A percentile compares a stretch with the other conserved stretches of the same genome.
phyloP scores from a whole-genome alignment of 1,284 basidiomycete species.

The Anthracocystis setariae region DNA sequence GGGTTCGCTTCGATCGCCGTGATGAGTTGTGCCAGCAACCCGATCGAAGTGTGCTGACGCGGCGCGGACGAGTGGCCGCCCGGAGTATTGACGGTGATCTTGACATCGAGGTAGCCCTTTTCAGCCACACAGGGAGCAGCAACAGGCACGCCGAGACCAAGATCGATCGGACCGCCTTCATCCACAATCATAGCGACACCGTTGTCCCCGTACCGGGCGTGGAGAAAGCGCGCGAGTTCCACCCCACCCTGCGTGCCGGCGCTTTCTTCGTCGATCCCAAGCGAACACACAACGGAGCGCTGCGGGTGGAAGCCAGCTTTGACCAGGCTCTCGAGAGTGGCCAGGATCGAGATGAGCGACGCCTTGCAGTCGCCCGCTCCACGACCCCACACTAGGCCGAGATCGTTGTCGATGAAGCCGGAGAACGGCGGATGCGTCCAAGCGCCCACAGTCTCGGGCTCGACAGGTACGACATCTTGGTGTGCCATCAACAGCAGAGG shows the following conservation, averaged over 20 bases:
- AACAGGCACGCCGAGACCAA: conserved; percentile 45
- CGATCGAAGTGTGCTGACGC: conserved; percentile 73
- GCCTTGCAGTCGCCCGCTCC: conserved; percentile 67
- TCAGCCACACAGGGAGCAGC: conserved; percentile 73
- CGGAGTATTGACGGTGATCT: conserved; percentile 66
- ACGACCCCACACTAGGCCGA: conserved; percentile 71
- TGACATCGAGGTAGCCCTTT: conserved; percentile 73
- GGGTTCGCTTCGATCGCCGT: conserved; percentile 74
- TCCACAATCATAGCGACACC: conserved; percentile 60
- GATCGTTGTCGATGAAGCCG: conserved; percentile 69
- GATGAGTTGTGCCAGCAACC: conserved; percentile 74
- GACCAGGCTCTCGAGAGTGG: conserved; percentile 71
- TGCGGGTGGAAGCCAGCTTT: conserved; percentile 68
- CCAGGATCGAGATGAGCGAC: conserved; percentile 69
- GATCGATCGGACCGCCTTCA: conserved; percentile 54
- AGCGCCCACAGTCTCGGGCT: conserved; percentile 68
- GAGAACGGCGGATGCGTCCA: conserved; percentile 72
- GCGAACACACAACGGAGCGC: conserved; percentile 72
- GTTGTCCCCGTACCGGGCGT: conserved; percentile 48
- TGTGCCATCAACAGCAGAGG: conserved; percentile 77
- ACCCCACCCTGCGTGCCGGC: conserved; percentile 59
- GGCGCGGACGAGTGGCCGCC: conserved; percentile 78
- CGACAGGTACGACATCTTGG: conserved; percentile 74
- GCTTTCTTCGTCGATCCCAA: conserved; percentile 78
- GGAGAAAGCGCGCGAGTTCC: conserved; percentile 41